phyloP scores from a whole-genome alignment of 2,329 filamentous ascomycete genomes.

The Penicillium psychrosexuale region DNA sequence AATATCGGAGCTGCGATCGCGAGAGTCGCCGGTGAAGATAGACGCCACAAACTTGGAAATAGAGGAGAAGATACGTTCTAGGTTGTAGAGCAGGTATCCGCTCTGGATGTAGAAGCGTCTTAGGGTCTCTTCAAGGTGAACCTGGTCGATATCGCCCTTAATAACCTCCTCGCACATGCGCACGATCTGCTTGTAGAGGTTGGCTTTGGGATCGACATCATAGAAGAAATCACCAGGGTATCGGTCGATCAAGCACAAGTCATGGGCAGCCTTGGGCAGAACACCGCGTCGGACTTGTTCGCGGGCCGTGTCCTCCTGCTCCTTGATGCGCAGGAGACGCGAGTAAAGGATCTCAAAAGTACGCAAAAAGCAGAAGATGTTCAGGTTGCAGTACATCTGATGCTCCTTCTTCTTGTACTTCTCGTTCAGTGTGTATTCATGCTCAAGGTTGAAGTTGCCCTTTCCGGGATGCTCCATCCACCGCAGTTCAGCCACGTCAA shows the following conservation, averaged over 20 bases:
- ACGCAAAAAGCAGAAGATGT: slow-evolving; percentile 90
- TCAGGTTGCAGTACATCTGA: slow-evolving; percentile 88
- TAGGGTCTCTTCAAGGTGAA: slow-evolving; percentile 82
- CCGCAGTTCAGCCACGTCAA: slow-evolving; percentile 49
- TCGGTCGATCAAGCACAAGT: slow-evolving; percentile 80
- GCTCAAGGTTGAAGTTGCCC: slow-evolving; percentile 57
- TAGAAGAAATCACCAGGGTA: slow-evolving; percentile 71
- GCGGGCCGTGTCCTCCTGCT: slow-evolving; percentile 68
- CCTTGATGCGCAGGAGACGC: slow-evolving; percentile 78
- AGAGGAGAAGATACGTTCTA: slow-evolving; percentile 81
- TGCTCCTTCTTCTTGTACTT: slow-evolving; percentile 77
- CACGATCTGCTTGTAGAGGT: slow-evolving; percentile 82
- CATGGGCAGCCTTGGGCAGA: slow-evolving; percentile 73
- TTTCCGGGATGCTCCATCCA: slow-evolving; percentile 61
- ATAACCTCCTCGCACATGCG: slow-evolving; percentile 84
- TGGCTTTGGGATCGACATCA: slow-evolving; percentile 60
- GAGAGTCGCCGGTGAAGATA: slow-evolving; percentile 81
- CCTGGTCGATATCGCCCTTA: slow-evolving; percentile 74
- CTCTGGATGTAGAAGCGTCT: slow-evolving; percentile 86
- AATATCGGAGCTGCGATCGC: slow-evolving; percentile 91
- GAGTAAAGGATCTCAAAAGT: slow-evolving; percentile 90
- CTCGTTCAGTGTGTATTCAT: slow-evolving; percentile 70
- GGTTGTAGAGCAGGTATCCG: slow-evolving; percentile 90
- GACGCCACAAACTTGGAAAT: slow-evolving; percentile 75
- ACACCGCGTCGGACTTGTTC: slow-evolving; percentile 71